These are phyloP conservation scores for Lichtheimia hyalospora DNA, from an alignment of 371 early-diverging fungal species.

Conservation along the genomic window DNA sequence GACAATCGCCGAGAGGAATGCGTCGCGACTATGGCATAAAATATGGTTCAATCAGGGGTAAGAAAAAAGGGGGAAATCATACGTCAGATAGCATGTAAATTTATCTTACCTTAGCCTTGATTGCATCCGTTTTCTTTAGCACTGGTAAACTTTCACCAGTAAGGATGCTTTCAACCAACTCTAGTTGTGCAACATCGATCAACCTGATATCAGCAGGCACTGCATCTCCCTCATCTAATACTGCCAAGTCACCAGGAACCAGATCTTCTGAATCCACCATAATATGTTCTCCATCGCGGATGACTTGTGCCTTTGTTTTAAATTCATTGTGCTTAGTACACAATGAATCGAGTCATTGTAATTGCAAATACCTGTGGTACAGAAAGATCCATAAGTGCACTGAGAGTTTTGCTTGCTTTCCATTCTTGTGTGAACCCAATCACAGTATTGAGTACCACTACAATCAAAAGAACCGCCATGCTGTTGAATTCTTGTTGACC, in stretches of 20 bases:
- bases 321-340: neutral
- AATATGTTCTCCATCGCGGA: slow-evolving; percentile 78
- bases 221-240: slow-evolving; percentile 87
- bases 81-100: neutral
- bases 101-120: slow-evolving; percentile 40
- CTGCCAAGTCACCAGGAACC: slow-evolving; percentile 89
- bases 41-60: neutral
- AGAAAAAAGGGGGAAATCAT: slow-evolving; percentile 43
- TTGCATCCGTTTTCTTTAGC: slow-evolving; percentile 54
- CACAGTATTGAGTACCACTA: slow-evolving; percentile 82
- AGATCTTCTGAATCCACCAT: slow-evolving; percentile 72
- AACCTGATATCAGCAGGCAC: slow-evolving; percentile 91
- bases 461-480: slow-evolving; percentile 76
- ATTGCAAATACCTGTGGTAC: slow-evolving; percentile 61
- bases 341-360: neutral
- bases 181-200: slow-evolving; percentile 80
- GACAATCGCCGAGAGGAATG: slow-evolving; percentile 68
- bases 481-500: slow-evolving; percentile 76
- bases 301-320: slow-evolving; percentile 66
- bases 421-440: slow-evolving; percentile 93
- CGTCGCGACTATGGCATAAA: slow-evolving; percentile 51
- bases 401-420: slow-evolving; percentile 88
- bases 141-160: slow-evolving; percentile 87
- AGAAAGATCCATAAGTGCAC: slow-evolving; percentile 82
- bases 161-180: slow-evolving; percentile 81